These are phyloP conservation scores for Pythium guiyangense DNA, from an alignment of 352 stramenopile species.

Conservation along the genomic window DNA sequence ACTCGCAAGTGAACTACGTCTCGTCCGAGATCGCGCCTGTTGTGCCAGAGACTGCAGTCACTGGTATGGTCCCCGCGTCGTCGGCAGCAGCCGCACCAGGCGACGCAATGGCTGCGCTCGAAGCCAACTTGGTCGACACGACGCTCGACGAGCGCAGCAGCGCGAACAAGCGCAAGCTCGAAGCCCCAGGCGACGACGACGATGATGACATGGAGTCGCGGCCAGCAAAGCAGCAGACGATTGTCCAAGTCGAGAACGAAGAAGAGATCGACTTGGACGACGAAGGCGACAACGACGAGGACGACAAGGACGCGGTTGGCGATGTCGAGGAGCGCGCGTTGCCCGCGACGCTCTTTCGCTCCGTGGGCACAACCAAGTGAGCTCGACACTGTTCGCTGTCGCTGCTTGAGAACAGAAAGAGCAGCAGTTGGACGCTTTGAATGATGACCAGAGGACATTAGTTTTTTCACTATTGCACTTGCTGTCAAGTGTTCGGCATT, in stretches of 20 bases:
- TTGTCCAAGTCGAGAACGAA: slow-evolving; percentile 72
- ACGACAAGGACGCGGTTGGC: background rate
- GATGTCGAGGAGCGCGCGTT: slow-evolving; percentile 57
- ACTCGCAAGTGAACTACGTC: slow-evolving; percentile 96
- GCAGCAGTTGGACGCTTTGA: too few relatives aligned
- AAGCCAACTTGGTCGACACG: slow-evolving; percentile 57
- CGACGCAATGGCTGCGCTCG: slow-evolving; percentile 88
- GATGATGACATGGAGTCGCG: slow-evolving; percentile 66
- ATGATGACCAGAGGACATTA: too few relatives aligned
- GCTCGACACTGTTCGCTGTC: too few relatives aligned
- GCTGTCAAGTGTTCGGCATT: too few relatives aligned
- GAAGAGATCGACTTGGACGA: slow-evolving; percentile 94
- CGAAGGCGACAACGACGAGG: slow-evolving; percentile 58
- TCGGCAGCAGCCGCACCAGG: slow-evolving; percentile 45
- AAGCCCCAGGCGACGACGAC: slow-evolving; percentile 35
- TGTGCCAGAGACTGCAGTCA: slow-evolving; percentile 14
- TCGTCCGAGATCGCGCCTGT: slow-evolving; percentile 84
- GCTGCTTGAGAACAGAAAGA: too few relatives aligned
- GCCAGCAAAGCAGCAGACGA: slow-evolving; percentile 73
- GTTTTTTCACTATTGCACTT: too few relatives aligned
- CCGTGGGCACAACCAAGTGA: slow-evolving; percentile 4
- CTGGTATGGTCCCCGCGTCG: slow-evolving; percentile 53
- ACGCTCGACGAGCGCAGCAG: slow-evolving; percentile 26
- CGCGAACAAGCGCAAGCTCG: slow-evolving; percentile 55
- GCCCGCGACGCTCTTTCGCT: slow-evolving; percentile 44